Evolutionary conservation across 1,284 basidiomycete species (phyloP).

Genomic region (Amylostereum areolatum): DNA sequence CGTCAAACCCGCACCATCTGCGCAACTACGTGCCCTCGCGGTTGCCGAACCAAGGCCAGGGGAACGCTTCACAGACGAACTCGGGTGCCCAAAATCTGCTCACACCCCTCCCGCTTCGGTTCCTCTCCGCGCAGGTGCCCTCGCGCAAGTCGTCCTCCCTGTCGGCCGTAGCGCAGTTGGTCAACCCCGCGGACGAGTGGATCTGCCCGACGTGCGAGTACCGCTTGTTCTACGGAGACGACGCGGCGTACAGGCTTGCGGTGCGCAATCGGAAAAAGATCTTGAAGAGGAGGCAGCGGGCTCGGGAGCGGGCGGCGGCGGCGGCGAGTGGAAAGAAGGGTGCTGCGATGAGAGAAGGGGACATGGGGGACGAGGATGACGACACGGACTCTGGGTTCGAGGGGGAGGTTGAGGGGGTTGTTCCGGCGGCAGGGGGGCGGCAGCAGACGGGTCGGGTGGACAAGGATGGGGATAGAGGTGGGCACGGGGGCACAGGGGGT

Average conservation of each 20-base stretch:
- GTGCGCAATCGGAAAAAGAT: constrained; percentile 76
- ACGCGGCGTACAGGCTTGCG: constrained; percentile 54
- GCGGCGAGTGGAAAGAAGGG: constrained; percentile 27
- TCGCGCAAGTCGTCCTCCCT: constrained; percentile 29
- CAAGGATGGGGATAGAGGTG: constrained; percentile 7
- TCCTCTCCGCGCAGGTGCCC: constrained; percentile 63
- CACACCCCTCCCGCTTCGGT: constrained; percentile 55
- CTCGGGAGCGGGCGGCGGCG: constrained; percentile 68
- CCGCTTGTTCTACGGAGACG: constrained; percentile 77
- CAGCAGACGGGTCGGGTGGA: constrained; percentile 14
- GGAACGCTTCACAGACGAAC: constrained; percentile 30
- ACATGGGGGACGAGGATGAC: constrained; percentile 30
- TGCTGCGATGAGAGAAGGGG: constrained; percentile 31
- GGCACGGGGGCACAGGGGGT: not conserved
- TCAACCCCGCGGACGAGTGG: constrained; percentile 75
- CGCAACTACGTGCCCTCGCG: constrained; percentile 83
- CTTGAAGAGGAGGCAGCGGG: constrained; percentile 64
- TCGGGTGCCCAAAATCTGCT: constrained; percentile 42
- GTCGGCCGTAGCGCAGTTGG: constrained; percentile 33
- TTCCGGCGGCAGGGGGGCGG: constrained; percentile 17
- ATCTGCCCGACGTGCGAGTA: constrained; percentile 89
- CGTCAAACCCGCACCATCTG: constrained; percentile 86
- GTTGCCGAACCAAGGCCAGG: constrained; percentile 51
- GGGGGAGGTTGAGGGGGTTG: constrained; percentile 16
- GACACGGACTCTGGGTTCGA: constrained; percentile 20